Percentiles rank a stretch among this genome's conserved stretches.
Evolutionary conservation across 164 flowering plant genomes (phyloP).

Genomic region (Aristolochia californica): DNA sequence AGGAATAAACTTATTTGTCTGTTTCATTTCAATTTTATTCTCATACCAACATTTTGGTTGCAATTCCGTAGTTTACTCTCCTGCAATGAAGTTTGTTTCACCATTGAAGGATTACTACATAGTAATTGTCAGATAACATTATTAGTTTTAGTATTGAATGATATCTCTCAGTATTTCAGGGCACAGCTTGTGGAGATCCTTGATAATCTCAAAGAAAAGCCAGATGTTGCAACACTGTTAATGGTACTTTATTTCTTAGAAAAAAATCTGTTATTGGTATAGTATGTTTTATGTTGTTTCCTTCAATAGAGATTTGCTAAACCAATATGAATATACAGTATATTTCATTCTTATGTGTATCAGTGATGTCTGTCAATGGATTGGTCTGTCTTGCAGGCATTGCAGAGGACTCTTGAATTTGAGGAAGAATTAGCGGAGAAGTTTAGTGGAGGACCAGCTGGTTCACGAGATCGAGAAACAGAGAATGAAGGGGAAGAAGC

Average conservation of each 20-base stretch:
- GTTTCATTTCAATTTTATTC: too few species aligned
- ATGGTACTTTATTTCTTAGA: slow-evolving; percentile 29
- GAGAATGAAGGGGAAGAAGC: slow-evolving; percentile 49
- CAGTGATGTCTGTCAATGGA: neutral
- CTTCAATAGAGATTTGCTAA: neutral
- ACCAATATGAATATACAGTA: neutral
- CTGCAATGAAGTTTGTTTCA: too few species aligned
- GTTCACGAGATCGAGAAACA: slow-evolving; percentile 39
- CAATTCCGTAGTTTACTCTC: too few species aligned
- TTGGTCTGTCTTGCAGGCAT: slow-evolving; percentile 38
- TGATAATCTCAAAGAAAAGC: slow-evolving; percentile 72
- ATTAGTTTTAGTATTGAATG: too few species aligned
- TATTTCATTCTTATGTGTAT: neutral
- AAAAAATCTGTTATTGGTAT: too few species aligned
- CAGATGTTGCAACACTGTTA: slow-evolving; percentile 86
- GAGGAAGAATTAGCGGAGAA: slow-evolving; percentile 95
- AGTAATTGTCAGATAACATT: too few species aligned
- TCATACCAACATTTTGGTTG: too few species aligned
- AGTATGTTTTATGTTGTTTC: neutral
- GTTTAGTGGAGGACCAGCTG: slow-evolving; percentile 55
- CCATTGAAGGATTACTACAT: too few species aligned
- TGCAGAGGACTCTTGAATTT: slow-evolving; percentile 88
- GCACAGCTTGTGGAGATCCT: slow-evolving; percentile 81
- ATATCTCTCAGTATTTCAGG: slow-evolving; percentile 31
- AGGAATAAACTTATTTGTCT: too few species aligned